phyloP scores from a whole-genome alignment of 1,284 basidiomycete genomes.

The Sporisorium reilianum region DNA sequence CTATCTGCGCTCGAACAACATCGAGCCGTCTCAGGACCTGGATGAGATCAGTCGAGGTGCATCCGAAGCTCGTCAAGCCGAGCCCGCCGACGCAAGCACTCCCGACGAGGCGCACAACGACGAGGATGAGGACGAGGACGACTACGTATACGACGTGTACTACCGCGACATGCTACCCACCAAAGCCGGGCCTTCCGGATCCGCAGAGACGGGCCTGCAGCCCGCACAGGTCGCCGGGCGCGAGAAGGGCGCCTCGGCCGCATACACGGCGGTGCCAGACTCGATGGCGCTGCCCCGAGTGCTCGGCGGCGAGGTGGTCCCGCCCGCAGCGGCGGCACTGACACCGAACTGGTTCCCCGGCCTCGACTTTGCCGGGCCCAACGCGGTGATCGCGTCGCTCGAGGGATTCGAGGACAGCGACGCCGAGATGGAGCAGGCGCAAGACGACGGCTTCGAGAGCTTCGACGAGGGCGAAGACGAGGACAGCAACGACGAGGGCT shows the following conservation, averaged over 20 bases:
- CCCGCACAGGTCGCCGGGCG: slow-evolving; percentile 48
- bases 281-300: slow-evolving; percentile 44
- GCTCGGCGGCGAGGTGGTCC: slow-evolving; percentile 41
- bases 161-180: slow-evolving; percentile 57
- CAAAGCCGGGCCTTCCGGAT: slow-evolving; percentile 38
- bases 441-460: slow-evolving; percentile 48
- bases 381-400: slow-evolving; percentile 35
- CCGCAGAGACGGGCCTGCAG: slow-evolving; percentile 35
- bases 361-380: slow-evolving; percentile 36
- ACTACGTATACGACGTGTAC: slow-evolving; percentile 68
- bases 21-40: slow-evolving; percentile 45
- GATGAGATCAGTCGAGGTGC: slow-evolving; percentile 31
- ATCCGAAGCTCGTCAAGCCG: slow-evolving; percentile 4
- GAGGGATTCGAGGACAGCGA: slow-evolving; percentile 48
- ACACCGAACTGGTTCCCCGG: slow-evolving; percentile 28
- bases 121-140: slow-evolving; percentile 46
- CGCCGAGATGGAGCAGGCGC: slow-evolving; percentile 38
- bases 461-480: slow-evolving; percentile 65
- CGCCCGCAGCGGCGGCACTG: slow-evolving; percentile 26
- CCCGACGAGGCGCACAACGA: slow-evolving; percentile 8
- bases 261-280: slow-evolving; percentile 26
- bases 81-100: not conserved
- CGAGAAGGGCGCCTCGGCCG: slow-evolving; percentile 28
- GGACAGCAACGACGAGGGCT: slow-evolving; percentile 68
- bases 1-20: slow-evolving; percentile 50